Base-by-base conservation (phyloP, 2,329 filamentous ascomycete species). In the Mycosphaerella sp. region DNA sequence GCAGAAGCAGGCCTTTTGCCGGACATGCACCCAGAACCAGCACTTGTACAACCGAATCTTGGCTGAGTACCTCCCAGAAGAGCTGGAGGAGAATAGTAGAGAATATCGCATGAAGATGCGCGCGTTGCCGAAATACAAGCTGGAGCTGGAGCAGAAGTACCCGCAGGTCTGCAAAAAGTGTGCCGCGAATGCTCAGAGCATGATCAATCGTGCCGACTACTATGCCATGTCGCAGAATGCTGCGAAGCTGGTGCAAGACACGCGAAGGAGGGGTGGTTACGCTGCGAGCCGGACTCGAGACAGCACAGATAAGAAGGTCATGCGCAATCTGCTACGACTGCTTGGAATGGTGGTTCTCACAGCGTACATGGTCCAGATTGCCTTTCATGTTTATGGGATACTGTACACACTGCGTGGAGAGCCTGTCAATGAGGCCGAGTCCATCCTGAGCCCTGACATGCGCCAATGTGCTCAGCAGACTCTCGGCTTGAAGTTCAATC, bases 131-230 rank as follows among this genome's bases (percentile, higher is more conserved):
- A 75, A 77, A 32, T 95, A 86, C 67, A 83, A 84, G 55, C 77
- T 75, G 55, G 77, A 83, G 45, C 75, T 96, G 14, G 90, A 96
- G 71, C 76, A 81, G 62, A 80, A 86, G 44, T 97, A 96, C 65
- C 93, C 93, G 0, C 89, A 93, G 64, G 85, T 95, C 52, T 98
- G 93, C 72, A 79, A 79, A 56, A 75, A 81, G 41, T 98, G 93
- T 69, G 85, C 87, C 57, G 85, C 84, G 5, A 80, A 75, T 54
- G 90, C 91, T 17, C 80, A 85, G 56, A 44, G 48, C 51, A 58
- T 59, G 50, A 62, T 68, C 48, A 59, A 68, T 39, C 53, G 59
- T 10, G 60, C 63, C 43, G 64, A 68, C 47, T 63, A 64, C 47
- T 62, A 64, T 48, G 63, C 62, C 41, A 57, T 64, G 35, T 62